These are phyloP conservation scores for Avena insularis DNA, from an alignment of 176 grass and related monocot species.

Conservation along the genomic window DNA sequence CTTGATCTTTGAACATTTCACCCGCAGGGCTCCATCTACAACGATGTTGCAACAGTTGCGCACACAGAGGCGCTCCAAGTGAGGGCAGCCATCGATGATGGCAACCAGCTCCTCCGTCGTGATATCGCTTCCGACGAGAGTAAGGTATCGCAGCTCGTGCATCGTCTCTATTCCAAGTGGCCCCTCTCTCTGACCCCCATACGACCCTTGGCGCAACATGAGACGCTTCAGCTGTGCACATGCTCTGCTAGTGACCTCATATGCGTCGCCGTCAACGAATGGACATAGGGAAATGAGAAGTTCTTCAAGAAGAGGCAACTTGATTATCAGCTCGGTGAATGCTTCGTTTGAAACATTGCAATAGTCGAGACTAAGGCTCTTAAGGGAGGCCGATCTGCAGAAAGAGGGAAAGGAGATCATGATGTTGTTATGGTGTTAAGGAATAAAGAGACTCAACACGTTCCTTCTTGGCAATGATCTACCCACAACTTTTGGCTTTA, in stretches of 20 bases:
- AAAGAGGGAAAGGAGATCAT: background rate
- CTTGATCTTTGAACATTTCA: constrained; percentile 38
- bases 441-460: background rate
- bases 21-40: constrained; percentile 19
- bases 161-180: constrained; percentile 3
- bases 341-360: constrained; percentile 20
- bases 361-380: constrained; percentile 26
- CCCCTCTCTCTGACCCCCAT: constrained; percentile 9
- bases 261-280: constrained; percentile 23
- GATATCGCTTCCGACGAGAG: background rate
- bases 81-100: constrained; percentile 22
- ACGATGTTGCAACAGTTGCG: background rate
- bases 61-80: constrained; percentile 21
- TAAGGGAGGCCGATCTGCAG: constrained; percentile 10
- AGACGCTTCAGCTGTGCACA: constrained; percentile 27
- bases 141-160: constrained; percentile 29
- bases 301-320: constrained; percentile 25
- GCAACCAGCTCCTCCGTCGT: background rate
- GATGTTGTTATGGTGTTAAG: background rate
- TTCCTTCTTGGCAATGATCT: constrained; percentile 18
- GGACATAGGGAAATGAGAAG: constrained; percentile 33
- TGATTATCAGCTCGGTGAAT: constrained; percentile 33
- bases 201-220: constrained; percentile 24
- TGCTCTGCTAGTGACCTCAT: constrained; percentile 33
- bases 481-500: background rate